Evolutionary conservation across 208 protist species (phyloP), one percentile per base, ranked within the genome.

Genomic region (Leishmania amazonensis): DNA sequence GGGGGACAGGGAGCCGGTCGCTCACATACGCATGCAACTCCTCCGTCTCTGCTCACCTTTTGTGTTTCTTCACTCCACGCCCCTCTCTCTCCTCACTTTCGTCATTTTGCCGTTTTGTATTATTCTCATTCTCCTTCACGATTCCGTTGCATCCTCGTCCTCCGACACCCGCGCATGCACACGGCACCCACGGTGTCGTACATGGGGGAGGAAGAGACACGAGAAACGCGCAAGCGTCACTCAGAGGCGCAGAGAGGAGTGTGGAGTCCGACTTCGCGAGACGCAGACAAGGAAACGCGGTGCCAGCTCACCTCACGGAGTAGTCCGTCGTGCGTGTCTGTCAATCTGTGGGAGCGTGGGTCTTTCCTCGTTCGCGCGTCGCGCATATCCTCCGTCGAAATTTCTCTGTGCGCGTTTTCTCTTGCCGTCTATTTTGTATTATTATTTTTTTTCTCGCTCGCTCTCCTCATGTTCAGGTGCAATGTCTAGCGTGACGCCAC

Each of bases 401-500:
- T 40, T 8, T 28, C 21, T 9, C 24, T 21, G 28, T 35, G 45
- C 70, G 15, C 24, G 24, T 72, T 47, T 68, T 75, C 9, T 28
- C 15, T 15, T 13, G 28, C 19, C 13, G n/a, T 47, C 53, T 54
- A 24, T 17, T 24, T 49, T 1, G 45, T 5, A 28, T 2, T 67
- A 2, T 31, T 77, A 13, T 45, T 21, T 53, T n/a, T 68, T 35
- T 78, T 1, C 31, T 11, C 75, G 24, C 57, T 67, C 57, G 17
- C 57, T 51, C 21, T 78, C 40, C 54, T 67, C 21, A 24, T 11
- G 1, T 7, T 13, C 17, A 47, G 21, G 31, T 31, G 51, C 24
- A 11, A 97, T 97, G 94, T 79, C 89, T 15, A 79, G 86, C 40
- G 84, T 91, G 8, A 87, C 75, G 19, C 87, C 92, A 6, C 81